A percentile compares a stretch with the other conserved stretches of the same genome.
These are phyloP conservation scores for Aspergillus sp. DNA, from an alignment of 2,329 filamentous ascomycete species.

Conservation along the genomic window DNA sequence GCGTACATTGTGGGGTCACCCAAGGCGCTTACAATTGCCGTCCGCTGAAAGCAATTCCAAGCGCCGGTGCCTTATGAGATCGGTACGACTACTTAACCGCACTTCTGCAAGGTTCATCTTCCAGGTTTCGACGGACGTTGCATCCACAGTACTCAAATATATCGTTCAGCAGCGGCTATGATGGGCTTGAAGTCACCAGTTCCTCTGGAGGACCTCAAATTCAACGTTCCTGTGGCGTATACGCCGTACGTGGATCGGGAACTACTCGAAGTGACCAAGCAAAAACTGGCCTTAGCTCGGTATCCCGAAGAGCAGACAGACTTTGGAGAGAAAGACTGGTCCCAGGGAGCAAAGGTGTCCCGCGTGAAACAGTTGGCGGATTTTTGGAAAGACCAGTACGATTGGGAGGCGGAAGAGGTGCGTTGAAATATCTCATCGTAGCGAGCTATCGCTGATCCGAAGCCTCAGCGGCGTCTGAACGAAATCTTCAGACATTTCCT, in stretches of 20 bases:
- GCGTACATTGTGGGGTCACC: no score
- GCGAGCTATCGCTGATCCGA: no score
- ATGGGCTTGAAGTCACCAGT: constrained; percentile 8
- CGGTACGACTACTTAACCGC: no score
- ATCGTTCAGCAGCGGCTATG: neutral
- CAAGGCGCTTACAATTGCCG: no score
- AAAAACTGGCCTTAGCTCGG: constrained; percentile 10
- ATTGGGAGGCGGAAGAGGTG: constrained; percentile 8
- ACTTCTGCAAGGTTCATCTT: no score
- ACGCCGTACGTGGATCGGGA: constrained; percentile 6
- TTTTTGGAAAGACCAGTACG: neutral
- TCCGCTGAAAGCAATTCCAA: no score
- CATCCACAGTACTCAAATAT: no score
- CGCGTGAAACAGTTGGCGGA: neutral
- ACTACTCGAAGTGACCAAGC: constrained; percentile 6
- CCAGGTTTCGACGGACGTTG: no score
- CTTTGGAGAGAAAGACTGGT: constrained; percentile 5
- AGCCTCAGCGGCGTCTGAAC: constrained; percentile 6
- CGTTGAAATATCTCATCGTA: neutral
- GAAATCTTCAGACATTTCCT: neutral
- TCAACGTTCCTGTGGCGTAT: constrained; percentile 12
- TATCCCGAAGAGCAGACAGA: constrained; percentile 16
- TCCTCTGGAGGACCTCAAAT: constrained; percentile 10
- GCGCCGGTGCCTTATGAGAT: no score
- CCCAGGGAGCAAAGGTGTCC: neutral